Evolutionary conservation across 371 early-diverging fungal genomes (phyloP).

Genomic region (Apophysomyces elegans): DNA sequence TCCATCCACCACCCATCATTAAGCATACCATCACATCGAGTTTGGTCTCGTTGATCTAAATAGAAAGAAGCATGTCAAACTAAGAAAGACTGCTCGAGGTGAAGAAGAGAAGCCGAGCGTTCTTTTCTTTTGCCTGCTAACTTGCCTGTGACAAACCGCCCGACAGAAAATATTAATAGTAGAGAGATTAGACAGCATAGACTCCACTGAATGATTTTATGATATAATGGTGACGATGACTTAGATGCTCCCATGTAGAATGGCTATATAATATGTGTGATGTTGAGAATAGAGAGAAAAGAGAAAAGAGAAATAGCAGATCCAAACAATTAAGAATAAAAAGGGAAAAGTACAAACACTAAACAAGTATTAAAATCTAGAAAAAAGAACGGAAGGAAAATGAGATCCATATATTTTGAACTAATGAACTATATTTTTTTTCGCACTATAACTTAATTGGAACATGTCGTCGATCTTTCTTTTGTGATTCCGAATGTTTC

Average conservation of each 20-base stretch:
- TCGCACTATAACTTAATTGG: not conserved
- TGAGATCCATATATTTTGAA: not conserved
- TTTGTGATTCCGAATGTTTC: constrained; percentile 5
- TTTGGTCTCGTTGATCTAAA: constrained; percentile 46
- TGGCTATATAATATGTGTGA: not conserved
- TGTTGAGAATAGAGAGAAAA: not conserved
- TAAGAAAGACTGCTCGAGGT: no score
- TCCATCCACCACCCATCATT: constrained; percentile 59
- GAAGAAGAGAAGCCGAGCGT: no score
- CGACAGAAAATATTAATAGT: constrained; percentile 6
- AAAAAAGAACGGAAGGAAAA: constrained; percentile 12
- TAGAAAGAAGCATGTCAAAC: no score
- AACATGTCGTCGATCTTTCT: constrained; percentile 2
- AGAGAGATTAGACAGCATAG: constrained; percentile 13
- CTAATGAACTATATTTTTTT: constrained; percentile 1
- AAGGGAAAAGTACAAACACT: not conserved
- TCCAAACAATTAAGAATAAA: not conserved
- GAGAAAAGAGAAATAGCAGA: constrained; percentile 7
- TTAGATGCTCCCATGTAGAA: constrained; percentile 6
- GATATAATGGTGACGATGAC: not conserved
- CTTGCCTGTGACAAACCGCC: not conserved
- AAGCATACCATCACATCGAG: constrained; percentile 49
- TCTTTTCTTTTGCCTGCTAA: not conserved
- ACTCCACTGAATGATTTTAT: not conserved
- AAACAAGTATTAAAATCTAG: not conserved